These are phyloP conservation scores for Rhododendron griersonianum DNA, from an alignment of 148 eudicot species.

Conservation along the genomic window DNA sequence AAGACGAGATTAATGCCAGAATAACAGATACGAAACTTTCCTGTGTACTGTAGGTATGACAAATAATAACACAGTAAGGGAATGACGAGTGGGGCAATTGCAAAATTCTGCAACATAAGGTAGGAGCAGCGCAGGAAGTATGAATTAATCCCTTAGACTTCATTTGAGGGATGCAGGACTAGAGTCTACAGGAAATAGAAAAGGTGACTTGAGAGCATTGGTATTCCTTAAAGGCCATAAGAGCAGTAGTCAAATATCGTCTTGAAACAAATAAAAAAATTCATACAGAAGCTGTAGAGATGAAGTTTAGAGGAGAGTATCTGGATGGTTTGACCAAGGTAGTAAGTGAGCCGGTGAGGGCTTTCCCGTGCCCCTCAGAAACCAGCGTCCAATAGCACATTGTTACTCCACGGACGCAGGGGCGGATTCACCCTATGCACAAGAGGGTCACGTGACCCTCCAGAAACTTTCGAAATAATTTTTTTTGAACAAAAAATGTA, in stretches of 20 bases:
- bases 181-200: not conserved
- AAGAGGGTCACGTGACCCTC: too few species aligned
- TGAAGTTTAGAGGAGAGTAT: not conserved
- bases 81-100: not conserved
- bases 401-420: not conserved
- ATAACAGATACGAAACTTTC: not conserved
- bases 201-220: not conserved
- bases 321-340: not conserved
- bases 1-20: not conserved
- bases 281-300: not conserved
- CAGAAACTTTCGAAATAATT: too few species aligned
- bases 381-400: not conserved
- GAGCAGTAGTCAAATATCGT: not conserved
- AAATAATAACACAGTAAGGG: not conserved
- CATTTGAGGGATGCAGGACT: not conserved
- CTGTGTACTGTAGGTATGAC: not conserved
- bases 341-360: not conserved
- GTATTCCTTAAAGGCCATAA: not conserved
- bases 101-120: not conserved
- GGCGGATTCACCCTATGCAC: too few species aligned
- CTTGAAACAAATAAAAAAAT: not conserved
- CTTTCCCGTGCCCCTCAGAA: not conserved
- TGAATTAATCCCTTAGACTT: too few species aligned
- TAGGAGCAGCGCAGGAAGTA: not conserved
- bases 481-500: too few species aligned